These are phyloP conservation scores for Euphorbia celastroides DNA, from an alignment of 441 rosid genomes.

Conservation along the genomic window DNA sequence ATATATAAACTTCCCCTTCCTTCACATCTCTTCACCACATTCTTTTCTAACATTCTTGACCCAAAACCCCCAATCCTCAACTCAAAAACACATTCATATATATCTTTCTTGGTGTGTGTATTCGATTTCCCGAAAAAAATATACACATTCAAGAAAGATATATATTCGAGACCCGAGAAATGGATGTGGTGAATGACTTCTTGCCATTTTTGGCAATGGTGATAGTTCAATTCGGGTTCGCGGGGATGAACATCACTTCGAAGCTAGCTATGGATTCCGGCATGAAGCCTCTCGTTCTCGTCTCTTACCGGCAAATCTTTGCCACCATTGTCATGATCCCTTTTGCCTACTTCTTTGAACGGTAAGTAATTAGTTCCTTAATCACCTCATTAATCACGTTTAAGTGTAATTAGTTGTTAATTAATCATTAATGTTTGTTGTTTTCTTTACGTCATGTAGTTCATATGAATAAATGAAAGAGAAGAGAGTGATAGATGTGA, in stretches of 20 bases:
- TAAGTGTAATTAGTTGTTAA: neutral
- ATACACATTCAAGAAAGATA: neutral
- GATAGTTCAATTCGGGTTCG: slow-evolving; percentile 61
- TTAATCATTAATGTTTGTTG: neutral
- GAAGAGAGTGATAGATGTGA: neutral
- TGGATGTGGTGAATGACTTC: slow-evolving; percentile 35
- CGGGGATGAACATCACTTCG: slow-evolving; percentile 81
- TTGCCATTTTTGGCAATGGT: slow-evolving; percentile 78
- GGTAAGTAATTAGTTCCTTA: slow-evolving; percentile 30
- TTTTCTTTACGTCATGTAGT: neutral
- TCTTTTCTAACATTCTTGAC: neutral
- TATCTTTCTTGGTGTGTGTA: neutral
- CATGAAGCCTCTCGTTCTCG: slow-evolving; percentile 81
- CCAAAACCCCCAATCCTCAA: neutral
- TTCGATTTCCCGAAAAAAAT: neutral
- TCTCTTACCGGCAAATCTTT: slow-evolving; percentile 70
- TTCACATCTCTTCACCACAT: neutral
- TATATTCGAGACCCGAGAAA: slow-evolving; percentile 8
- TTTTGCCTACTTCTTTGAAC: slow-evolving; percentile 59
- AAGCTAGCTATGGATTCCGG: slow-evolving; percentile 90
- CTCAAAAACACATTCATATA: neutral
- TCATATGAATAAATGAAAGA: neutral
- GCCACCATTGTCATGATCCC: slow-evolving; percentile 71
- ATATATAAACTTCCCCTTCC: neutral
- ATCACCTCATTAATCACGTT: neutral